phyloP scores from a whole-genome alignment of 31 red algal species.

The Odonthalia washingtoniensis region DNA sequence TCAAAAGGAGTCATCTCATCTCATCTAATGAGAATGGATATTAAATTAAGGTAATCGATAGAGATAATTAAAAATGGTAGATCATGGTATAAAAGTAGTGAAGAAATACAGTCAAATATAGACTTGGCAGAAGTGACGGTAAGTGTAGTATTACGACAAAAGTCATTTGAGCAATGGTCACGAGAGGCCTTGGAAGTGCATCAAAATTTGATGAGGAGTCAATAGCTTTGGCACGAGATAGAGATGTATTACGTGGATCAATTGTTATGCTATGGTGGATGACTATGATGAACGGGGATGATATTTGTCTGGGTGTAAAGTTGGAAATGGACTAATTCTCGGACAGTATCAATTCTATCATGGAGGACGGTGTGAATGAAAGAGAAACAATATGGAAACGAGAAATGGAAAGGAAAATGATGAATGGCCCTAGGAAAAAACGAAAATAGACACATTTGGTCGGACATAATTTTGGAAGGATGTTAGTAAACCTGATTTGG shows the following conservation, averaged over 20 bases:
- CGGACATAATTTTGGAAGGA: too few relatives aligned
- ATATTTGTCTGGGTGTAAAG: too few relatives aligned
- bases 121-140: constrained; percentile 41
- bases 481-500: background rate
- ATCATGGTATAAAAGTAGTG: background rate
- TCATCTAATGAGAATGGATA: background rate
- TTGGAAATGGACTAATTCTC: background rate
- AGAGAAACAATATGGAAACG: constrained; percentile 31
- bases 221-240: constrained; percentile 36
- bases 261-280: too few relatives aligned
- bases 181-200: background rate
- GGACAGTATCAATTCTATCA: too few relatives aligned
- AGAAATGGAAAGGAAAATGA: background rate
- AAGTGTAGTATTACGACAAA: constrained; percentile 19
- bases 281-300: constrained; percentile 19
- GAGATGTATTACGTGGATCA: constrained; percentile 35
- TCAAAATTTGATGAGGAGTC: constrained; percentile 15
- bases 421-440: background rate
- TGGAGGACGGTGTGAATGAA: constrained; percentile 19
- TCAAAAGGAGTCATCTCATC: too few relatives aligned
- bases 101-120: background rate
- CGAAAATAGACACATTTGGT: background rate
- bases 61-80: background rate
- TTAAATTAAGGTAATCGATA: too few relatives aligned
- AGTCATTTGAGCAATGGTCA: background rate